Conservation (phyloP, 2,329 filamentous ascomycete genomes). For the Exophiala oligosperma region DNA sequence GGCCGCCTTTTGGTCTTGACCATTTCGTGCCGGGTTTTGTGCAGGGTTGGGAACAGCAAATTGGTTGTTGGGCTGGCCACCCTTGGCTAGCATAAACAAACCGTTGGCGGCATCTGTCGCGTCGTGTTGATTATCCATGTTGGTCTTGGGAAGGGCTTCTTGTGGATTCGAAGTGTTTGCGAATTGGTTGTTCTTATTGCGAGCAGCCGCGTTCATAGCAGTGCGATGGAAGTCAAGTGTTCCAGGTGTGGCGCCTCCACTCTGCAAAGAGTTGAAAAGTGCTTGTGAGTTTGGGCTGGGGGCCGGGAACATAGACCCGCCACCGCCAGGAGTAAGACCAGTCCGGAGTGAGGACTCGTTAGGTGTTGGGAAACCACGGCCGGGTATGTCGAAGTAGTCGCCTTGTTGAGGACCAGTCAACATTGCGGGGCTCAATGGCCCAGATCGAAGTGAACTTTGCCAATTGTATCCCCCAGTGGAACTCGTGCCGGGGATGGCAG, state of each 20-base stretch:
- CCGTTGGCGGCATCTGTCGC: slow-evolving; percentile 93
- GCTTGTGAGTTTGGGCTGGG: slow-evolving; percentile 85
- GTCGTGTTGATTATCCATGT: slow-evolving; percentile 73
- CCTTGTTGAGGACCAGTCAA: slow-evolving; percentile 73
- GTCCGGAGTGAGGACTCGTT: slow-evolving; percentile 94
- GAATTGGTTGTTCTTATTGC: slow-evolving; percentile 56
- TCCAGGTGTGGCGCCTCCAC: slow-evolving; percentile 80
- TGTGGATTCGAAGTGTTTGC: slow-evolving; percentile 45
- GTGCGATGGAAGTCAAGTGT: slow-evolving; percentile 95
- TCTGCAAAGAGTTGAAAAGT: slow-evolving; percentile 75
- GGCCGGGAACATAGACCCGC: slow-evolving; percentile 95
- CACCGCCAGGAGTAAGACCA: slow-evolving; percentile 88
- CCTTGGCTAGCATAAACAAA: slow-evolving; percentile 80
- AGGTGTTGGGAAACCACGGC: slow-evolving; percentile 87
- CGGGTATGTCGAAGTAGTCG: slow-evolving; percentile 84
- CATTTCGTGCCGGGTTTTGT: slow-evolving; percentile 29
- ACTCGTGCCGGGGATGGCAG: slow-evolving; percentile 75
- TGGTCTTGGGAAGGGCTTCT: slow-evolving; percentile 37
- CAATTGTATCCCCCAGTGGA: slow-evolving; percentile 72
- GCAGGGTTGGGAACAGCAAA: slow-evolving; percentile 52
- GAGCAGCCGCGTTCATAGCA: slow-evolving; percentile 75
- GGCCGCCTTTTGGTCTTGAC: slow-evolving; percentile 47
- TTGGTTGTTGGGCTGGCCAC: slow-evolving; percentile 58
- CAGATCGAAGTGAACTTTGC: slow-evolving; percentile 78
- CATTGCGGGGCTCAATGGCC: slow-evolving; percentile 95